Evolutionary conservation across 1,284 basidiomycete genomes (phyloP), one percentile per base, ranked within the genome.

Genomic region (Ganoderma meredithae): DNA sequence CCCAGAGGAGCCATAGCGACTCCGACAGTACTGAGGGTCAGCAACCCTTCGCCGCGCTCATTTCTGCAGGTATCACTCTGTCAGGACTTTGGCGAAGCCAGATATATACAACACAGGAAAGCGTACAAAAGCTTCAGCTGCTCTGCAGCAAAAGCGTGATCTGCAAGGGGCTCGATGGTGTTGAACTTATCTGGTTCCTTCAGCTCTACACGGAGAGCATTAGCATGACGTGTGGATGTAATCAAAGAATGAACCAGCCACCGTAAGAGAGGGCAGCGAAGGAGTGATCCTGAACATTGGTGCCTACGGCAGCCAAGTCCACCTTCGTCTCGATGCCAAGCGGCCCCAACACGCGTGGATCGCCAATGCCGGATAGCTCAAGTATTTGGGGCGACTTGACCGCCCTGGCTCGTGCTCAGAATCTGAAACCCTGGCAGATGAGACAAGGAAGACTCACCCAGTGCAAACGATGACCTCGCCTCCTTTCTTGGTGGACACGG

Each of bases 281-380:
- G 9, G 72, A 58, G 64, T 81, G 80, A 40, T 81, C 80, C 58
- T 81, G 80, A 5, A 77, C 61, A 67, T 81, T 81, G 41, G 74
- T 71, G n/a, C 80, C 80, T 17, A 81, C 79, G 4, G 76, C 73
- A 3, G 79, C 80, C 7, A 84, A 79, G 33, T 81, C 76, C 19
- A 80, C 64, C 31, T 76, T 74, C 22, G 79, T 76, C 6, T 77
- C 67, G 27, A 84, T 78, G 0, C 78, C 79, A 39, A 79, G 71
- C 0, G 65, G 56, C 7, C 72, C 66, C n/a, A 83, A 73, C 13
- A 81, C 69, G 1, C 69, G 69, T 0, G 68, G 70, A 31, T 77
- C 73, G 4, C 82, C 83, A 33, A 84, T 81, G 12, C 83, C 83
- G 5, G 80, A 82, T 8, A 83, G 76, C 70, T 83, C 81, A 8